Evolutionary conservation across 345 rosid species (phyloP).

Genomic region (Melastoma malabathricum): DNA sequence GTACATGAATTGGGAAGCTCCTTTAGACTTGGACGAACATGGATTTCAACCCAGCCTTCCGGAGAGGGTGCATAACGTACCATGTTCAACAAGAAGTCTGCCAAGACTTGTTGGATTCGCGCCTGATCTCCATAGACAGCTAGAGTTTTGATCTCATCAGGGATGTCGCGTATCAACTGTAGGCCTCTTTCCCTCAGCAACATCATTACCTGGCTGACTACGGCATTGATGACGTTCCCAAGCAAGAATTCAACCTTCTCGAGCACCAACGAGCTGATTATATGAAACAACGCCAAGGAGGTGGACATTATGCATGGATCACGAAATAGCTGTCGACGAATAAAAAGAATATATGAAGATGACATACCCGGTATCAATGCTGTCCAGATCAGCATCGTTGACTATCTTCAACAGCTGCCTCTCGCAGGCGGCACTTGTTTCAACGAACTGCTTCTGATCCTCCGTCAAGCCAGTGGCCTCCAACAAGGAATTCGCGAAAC

Average conservation of each 20-base stretch:
- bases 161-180: no score
- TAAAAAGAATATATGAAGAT: no score
- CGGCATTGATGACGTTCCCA: slow-evolving; percentile 81
- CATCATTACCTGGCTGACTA: slow-evolving; percentile 89
- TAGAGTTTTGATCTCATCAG: no score
- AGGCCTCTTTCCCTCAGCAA: slow-evolving; percentile 33
- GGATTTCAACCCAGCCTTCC: no score
- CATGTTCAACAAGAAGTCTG: no score
- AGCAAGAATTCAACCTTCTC: slow-evolving; percentile 63
- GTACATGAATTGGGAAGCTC: slow-evolving; percentile 36
- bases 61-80: no score
- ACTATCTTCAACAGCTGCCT: slow-evolving; percentile 67
- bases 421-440: slow-evolving; percentile 77
- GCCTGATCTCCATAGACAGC: no score
- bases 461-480: slow-evolving; percentile 59
- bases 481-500: slow-evolving; percentile 60
- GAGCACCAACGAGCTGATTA: slow-evolving; percentile 60
- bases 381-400: slow-evolving; percentile 48
- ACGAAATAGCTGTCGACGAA: not conserved
- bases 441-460: slow-evolving; percentile 82
- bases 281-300: slow-evolving; percentile 11
- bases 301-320: not conserved
- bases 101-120: no score
- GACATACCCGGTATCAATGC: slow-evolving; percentile 71
- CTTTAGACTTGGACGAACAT: slow-evolving; percentile 31